Conservation (phyloP, 2,329 filamentous ascomycete species). For the Fusarium robinianum region DNA sequence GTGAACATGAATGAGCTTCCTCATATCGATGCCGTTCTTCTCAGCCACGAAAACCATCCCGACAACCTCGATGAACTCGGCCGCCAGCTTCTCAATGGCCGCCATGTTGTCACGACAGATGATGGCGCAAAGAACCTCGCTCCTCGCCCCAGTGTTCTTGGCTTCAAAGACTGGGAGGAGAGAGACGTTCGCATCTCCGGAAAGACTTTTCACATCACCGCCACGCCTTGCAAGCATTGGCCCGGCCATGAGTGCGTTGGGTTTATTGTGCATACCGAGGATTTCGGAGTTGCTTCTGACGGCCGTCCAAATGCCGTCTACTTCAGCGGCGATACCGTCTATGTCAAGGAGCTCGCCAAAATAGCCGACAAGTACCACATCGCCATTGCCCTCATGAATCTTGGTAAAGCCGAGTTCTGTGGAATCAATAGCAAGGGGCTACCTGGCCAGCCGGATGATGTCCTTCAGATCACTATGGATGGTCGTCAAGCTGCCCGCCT, state of each 20-base stretch:
- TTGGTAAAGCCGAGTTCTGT: neutral
- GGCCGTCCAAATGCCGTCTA: slow-evolving; percentile 5
- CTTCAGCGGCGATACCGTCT: slow-evolving; percentile 13
- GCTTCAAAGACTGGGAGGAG: neutral
- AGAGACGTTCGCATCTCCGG: neutral
- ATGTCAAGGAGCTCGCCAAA: neutral
- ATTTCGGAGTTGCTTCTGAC: neutral
- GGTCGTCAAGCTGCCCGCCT: slow-evolving; percentile 5
- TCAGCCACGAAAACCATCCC: slow-evolving; percentile 10
- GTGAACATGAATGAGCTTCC: neutral
- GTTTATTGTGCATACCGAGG: neutral
- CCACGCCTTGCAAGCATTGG: neutral
- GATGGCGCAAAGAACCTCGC: slow-evolving; percentile 4
- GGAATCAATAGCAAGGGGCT: too few species aligned
- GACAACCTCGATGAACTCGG: slow-evolving; percentile 4
- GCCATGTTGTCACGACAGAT: neutral
- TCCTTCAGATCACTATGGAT: slow-evolving; percentile 13
- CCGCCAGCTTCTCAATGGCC: neutral
- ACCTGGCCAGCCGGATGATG: too few species aligned
- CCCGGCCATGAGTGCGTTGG: slow-evolving; percentile 5
- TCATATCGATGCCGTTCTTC: slow-evolving; percentile 5
- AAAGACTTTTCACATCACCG: slow-evolving; percentile 1
- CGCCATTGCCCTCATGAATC: slow-evolving; percentile 1
- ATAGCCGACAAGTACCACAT: slow-evolving; percentile 3
- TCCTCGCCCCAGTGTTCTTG: neutral